Percentiles rank a stretch among this genome's conserved stretches.
Conservation (phyloP, 73 alveolate genomes). For the Tetrahymena malaccensis region DNA sequence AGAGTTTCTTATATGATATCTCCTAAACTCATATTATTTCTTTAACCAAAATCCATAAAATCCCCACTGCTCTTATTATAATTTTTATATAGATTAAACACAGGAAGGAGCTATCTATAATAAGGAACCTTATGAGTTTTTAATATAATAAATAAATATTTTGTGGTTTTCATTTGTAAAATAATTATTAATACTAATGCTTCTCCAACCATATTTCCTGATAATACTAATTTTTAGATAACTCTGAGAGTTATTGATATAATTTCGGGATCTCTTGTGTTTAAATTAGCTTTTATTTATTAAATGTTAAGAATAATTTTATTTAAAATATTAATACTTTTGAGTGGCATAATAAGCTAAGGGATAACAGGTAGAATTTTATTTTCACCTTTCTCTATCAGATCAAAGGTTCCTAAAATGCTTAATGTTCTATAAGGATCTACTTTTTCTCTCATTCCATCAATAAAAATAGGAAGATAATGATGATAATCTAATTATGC, state of each 20-base stretch:
- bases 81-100: constrained; percentile 90
- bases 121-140: constrained; percentile 77
- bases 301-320: background rate
- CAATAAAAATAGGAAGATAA: constrained; percentile 97
- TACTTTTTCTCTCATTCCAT: constrained; percentile 92
- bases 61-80: constrained; percentile 90
- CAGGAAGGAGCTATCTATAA: constrained; percentile 98
- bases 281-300: constrained; percentile 78
- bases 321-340: constrained; percentile 33
- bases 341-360: constrained; percentile 88
- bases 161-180: background rate
- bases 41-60: constrained; percentile 92
- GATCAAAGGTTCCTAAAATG: constrained; percentile 92
- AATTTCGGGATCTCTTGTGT: constrained; percentile 98
- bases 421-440: constrained; percentile 99
- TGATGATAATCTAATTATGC: constrained; percentile 97
- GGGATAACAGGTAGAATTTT: constrained; percentile 99
- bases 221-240: constrained; percentile 87
- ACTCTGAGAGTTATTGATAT: constrained; percentile 94
- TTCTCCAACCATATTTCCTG: constrained; percentile 98
- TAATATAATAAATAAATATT: background rate
- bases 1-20: constrained; percentile 93
- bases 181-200: constrained; percentile 50
- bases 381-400: constrained; percentile 95
- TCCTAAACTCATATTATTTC: constrained; percentile 85